Conservation (phyloP, 345 rosid species). For the Carallia pectinifolia region DNA sequence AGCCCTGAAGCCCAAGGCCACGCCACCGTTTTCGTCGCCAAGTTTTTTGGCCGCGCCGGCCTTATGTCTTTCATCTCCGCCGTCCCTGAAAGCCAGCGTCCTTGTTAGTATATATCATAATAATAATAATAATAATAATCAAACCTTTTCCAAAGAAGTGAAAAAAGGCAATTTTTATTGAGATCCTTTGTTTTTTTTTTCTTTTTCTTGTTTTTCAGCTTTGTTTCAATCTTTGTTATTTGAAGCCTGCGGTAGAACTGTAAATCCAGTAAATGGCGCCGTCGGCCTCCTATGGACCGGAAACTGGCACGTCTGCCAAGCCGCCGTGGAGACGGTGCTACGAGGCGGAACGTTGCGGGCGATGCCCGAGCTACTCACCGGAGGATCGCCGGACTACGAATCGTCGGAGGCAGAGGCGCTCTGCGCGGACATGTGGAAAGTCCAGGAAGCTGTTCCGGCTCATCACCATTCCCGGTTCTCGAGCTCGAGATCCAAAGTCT, state of each 20-base stretch:
- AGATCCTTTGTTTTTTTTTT: conserved; percentile 3
- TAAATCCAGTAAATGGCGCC: conserved; percentile 94
- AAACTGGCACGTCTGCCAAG: conserved; percentile 86
- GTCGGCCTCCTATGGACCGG: conserved; percentile 92
- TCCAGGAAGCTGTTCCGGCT: conserved; percentile 36
- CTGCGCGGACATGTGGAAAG: conserved; percentile 53
- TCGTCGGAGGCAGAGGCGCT: conserved; percentile 56
- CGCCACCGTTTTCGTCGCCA: conserved; percentile 96
- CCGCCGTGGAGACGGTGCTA: conserved; percentile 83
- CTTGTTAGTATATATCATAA: conserved; percentile 40
- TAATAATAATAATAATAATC: too few species aligned
- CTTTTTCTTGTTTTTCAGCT: conserved; percentile 35
- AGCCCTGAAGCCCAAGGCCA: conserved; percentile 90
- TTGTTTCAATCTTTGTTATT: conserved; percentile 80
- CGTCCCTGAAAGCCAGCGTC: conserved; percentile 84
- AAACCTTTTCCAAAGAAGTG: not conserved
- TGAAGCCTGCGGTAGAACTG: conserved; percentile 95
- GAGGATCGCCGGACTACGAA: conserved; percentile 54
- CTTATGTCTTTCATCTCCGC: conserved; percentile 95
- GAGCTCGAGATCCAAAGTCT: conserved; percentile 55
- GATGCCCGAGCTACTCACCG: conserved; percentile 57
- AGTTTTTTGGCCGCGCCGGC: conserved; percentile 97
- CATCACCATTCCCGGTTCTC: conserved; percentile 61
- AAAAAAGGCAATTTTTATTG: not conserved
- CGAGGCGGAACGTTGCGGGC: conserved; percentile 70